Evolutionary conservation across 2,329 filamentous ascomycete species (phyloP).

Genomic region (Xylaria multiplex): DNA sequence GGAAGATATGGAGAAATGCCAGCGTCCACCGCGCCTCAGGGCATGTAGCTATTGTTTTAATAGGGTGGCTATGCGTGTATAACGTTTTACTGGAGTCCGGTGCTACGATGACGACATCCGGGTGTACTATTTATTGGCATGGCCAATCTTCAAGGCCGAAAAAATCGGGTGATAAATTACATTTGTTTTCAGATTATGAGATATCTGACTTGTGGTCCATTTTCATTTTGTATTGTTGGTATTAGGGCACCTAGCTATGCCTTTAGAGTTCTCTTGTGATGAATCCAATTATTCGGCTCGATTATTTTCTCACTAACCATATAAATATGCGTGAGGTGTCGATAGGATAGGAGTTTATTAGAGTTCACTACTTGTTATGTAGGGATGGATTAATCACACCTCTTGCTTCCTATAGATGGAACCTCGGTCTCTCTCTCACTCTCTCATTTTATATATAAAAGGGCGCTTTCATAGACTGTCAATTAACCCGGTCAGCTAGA

Average conservation of each 20-base stretch:
- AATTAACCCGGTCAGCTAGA: no score
- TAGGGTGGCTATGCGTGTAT: constrained; percentile 25
- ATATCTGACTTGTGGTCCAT: constrained; percentile 1
- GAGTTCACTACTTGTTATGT: neutral
- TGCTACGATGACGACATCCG: constrained; percentile 36
- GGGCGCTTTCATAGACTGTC: no score
- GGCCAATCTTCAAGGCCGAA: constrained; percentile 21
- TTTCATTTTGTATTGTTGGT: constrained; percentile 1
- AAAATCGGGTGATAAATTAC: constrained; percentile 34
- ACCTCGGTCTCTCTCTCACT: neutral
- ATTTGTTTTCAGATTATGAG: constrained; percentile 22
- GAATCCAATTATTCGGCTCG: neutral
- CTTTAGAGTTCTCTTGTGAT: neutral
- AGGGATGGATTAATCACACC: neutral
- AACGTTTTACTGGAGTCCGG: constrained; percentile 38
- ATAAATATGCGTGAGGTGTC: neutral
- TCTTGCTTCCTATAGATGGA: neutral
- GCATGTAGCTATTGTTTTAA: constrained; percentile 40
- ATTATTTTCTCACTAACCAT: neutral
- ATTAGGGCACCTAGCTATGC: neutral
- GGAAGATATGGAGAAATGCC: constrained; percentile 97
- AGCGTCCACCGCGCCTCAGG: constrained; percentile 43
- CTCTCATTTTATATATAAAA: neutral
- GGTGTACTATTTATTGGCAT: constrained; percentile 35
- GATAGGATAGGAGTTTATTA: neutral